Conservation (phyloP, 2,329 filamentous ascomycete genomes). For the Akanthomyces dipterigenus region DNA sequence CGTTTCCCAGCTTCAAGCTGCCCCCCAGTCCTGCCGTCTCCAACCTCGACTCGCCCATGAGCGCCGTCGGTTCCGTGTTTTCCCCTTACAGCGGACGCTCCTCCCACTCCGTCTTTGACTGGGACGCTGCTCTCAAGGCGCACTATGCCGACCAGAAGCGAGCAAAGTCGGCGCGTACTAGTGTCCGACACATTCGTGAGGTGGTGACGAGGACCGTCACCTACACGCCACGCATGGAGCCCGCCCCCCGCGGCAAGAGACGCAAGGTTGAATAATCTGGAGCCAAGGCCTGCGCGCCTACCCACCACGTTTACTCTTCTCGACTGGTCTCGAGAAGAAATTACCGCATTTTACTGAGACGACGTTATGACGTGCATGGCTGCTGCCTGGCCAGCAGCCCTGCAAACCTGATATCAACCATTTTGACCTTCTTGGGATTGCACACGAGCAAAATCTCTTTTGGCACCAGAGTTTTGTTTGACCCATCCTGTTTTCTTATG, state of each 20-base stretch:
- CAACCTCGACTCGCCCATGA: constrained; percentile 61
- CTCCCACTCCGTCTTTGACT: constrained; percentile 67
- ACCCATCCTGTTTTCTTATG: constrained; percentile 2
- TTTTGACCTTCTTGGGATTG: constrained; percentile 10
- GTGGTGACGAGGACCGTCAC: constrained; percentile 93
- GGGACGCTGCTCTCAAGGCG: constrained; percentile 65
- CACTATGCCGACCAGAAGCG: constrained; percentile 54
- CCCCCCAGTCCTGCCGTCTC: constrained; percentile 69
- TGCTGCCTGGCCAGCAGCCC: constrained; percentile 7
- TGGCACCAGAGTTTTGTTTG: constrained; percentile 12
- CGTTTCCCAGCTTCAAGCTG: constrained; percentile 64
- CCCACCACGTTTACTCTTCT: neutral
- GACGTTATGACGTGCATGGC: constrained; percentile 6
- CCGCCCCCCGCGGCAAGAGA: constrained; percentile 87
- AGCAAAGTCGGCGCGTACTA: constrained; percentile 52
- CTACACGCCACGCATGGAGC: constrained; percentile 79
- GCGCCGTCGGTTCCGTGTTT: constrained; percentile 47
- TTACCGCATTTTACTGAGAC: neutral
- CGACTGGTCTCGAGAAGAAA: constrained; percentile 8
- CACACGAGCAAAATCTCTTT: constrained; percentile 10
- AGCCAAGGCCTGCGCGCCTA: neutral
- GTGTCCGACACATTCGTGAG: constrained; percentile 68
- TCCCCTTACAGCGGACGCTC: constrained; percentile 70
- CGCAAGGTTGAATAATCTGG: constrained; percentile 56
- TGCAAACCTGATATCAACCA: neutral